These are phyloP conservation scores for Annona squamosa DNA, from an alignment of 164 flowering plant species.

Conservation along the genomic window DNA sequence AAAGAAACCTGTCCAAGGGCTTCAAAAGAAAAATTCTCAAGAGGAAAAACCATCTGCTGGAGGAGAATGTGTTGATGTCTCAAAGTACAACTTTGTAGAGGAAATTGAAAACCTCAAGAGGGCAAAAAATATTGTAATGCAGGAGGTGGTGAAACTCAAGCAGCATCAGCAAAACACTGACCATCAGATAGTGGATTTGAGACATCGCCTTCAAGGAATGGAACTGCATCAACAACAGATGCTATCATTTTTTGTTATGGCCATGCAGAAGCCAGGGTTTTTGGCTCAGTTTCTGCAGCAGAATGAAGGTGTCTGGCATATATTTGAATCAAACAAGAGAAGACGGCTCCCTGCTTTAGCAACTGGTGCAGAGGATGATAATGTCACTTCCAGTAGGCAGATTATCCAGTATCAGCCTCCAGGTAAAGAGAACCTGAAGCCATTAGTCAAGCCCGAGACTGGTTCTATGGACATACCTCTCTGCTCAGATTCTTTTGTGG, in stretches of 20 bases:
- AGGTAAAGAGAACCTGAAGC: slow-evolving; percentile 7
- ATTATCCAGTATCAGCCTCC: slow-evolving; percentile 8
- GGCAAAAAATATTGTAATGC: slow-evolving; percentile 56
- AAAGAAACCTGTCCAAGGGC: slow-evolving; percentile 33
- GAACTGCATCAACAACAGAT: slow-evolving; percentile 64
- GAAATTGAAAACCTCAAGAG: slow-evolving; percentile 59
- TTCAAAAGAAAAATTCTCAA: slow-evolving; percentile 26
- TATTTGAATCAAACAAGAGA: slow-evolving; percentile 51
- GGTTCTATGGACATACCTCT: neutral
- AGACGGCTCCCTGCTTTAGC: slow-evolving; percentile 19
- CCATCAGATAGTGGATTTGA: slow-evolving; percentile 40
- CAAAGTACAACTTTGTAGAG: slow-evolving; percentile 49
- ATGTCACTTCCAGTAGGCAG: neutral
- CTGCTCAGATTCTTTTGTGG: neutral
- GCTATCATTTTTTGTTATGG: slow-evolving; percentile 76
- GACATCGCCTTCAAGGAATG: slow-evolving; percentile 43
- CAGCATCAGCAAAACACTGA: slow-evolving; percentile 63
- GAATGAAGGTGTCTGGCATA: slow-evolving; percentile 43
- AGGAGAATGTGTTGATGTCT: slow-evolving; percentile 49
- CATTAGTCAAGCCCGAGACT: slow-evolving; percentile 1
- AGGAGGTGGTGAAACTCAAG: slow-evolving; percentile 60
- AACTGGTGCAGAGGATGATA: neutral
- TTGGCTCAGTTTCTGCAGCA: slow-evolving; percentile 50
- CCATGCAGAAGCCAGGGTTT: slow-evolving; percentile 54
- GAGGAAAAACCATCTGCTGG: neutral